phyloP scores from a whole-genome alignment of 192 early-diverging fungal species.

The Linnemannia exigua region DNA sequence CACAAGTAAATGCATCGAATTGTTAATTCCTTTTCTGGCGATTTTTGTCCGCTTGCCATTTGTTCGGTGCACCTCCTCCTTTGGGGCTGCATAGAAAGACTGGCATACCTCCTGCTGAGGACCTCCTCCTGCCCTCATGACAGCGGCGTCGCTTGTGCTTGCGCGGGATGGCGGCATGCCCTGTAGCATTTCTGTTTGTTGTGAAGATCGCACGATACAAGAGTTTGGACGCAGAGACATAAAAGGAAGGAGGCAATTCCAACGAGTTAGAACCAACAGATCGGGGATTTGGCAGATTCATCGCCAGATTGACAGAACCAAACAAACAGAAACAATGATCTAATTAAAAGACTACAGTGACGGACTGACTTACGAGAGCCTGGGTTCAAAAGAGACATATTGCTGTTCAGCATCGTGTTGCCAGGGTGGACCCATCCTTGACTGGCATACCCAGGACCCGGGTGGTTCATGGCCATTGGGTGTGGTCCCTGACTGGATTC shows the following conservation, averaged over 20 bases:
- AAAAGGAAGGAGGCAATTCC: not conserved
- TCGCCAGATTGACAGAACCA: not conserved
- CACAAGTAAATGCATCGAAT: not conserved
- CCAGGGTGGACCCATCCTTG: conserved; percentile 12
- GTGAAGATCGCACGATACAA: not conserved
- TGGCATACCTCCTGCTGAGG: not conserved
- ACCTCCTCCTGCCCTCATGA: not conserved
- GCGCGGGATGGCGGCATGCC: not conserved
- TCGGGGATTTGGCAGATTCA: not conserved
- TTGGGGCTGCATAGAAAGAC: not conserved
- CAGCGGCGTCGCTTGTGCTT: not conserved
- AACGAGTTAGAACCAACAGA: not conserved
- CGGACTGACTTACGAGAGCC: conserved; percentile 16
- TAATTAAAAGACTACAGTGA: not conserved
- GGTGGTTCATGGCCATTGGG: not conserved
- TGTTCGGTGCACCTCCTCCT: not conserved
- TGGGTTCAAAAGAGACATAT: not conserved
- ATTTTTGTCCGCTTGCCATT: not conserved
- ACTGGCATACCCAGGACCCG: not conserved
- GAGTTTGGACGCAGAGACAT: not conserved
- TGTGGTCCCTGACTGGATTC: not conserved
- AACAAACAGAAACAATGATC: not conserved
- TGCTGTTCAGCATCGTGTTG: conserved; percentile 8
- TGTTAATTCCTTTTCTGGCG: not conserved
- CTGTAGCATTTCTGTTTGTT: not conserved